Evolutionary conservation across 177 flowering plant species (phyloP), one percentile per base, ranked within the genome.

Genomic region (Vitis hybrid): DNA sequence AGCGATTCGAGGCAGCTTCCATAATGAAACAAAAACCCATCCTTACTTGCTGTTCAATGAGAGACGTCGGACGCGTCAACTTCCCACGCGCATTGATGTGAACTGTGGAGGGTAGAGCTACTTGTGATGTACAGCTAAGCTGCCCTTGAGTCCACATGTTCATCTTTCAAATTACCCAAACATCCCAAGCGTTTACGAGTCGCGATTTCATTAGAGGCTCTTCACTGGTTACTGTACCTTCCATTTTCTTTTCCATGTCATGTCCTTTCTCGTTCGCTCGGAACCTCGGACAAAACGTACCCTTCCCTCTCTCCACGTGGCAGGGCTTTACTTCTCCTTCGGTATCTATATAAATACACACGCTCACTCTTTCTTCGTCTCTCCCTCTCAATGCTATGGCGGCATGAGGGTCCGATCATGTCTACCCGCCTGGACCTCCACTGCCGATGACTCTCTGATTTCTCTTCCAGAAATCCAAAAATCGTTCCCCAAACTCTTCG

Each of bases 371-470:
- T 50, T 18, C 14, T 7, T 27, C 27, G 1, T 59, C 50, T 52
- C 52, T 49, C 59, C 7, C 70, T 51, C 72, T 21, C 56, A 46
- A 11, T 14, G 30, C 40, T 24, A 24, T 24, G 27, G 27, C 66
- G 71, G 32, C 79, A 81, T 85, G 88, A 81, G 50, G 68, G 35
- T 83, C 67, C 78, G 56, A 55, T 65, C 83, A 49, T 83, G 85
- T 80, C 68, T 84, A 13, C 9, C 75, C 12, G 63, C 64, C 21
- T 79, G 82, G 69, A 75, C 78, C 61, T 35, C 80, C 68, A 9
- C 70, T 52, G 4, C 80, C 63, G 59, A 59, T 21, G 72, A 65
- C 56, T 19, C 70, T 10, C 8, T 15, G 67, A 5, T 49, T 12
- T n/a, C 9, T 68, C 1, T 18, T 1, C 63, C 71, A 2, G 58